Conservation (phyloP, 208 protist species). For the Naegleria gruberi region DNA sequence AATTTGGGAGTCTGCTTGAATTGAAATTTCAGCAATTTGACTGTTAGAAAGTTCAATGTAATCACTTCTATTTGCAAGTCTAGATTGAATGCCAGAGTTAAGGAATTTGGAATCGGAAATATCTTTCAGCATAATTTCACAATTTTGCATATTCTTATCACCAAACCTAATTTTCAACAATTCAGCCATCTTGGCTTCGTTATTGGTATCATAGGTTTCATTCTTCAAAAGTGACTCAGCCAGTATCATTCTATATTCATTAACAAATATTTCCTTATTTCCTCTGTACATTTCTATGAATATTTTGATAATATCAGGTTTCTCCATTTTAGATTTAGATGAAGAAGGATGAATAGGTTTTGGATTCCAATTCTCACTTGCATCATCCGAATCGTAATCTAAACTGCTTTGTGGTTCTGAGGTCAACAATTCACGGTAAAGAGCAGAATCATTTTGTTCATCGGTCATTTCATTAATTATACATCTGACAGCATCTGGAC, state of each 20-base stretch:
- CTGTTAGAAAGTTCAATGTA: not conserved
- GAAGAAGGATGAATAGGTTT: not conserved
- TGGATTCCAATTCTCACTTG: slow-evolving; percentile 4
- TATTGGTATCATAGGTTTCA: slow-evolving; percentile 27
- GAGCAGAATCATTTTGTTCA: not conserved
- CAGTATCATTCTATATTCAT: slow-evolving; percentile 38
- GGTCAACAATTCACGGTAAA: not conserved
- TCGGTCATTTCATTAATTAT: not conserved
- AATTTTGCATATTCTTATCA: slow-evolving; percentile 40
- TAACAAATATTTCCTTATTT: slow-evolving; percentile 35
- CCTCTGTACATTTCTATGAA: slow-evolving; percentile 39
- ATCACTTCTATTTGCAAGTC: not conserved
- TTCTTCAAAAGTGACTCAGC: slow-evolving; percentile 31
- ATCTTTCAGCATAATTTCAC: slow-evolving; percentile 56
- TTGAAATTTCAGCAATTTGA: not conserved
- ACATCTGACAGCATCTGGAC: not conserved
- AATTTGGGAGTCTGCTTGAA: not conserved
- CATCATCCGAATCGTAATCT: not conserved
- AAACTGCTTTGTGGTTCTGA: not conserved
- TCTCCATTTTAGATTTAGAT: slow-evolving; percentile 1
- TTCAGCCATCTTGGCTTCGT: slow-evolving; percentile 43
- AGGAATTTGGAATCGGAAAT: slow-evolving; percentile 50
- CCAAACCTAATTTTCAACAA: slow-evolving; percentile 52
- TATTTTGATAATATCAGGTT: slow-evolving; percentile 35
- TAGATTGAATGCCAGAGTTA: slow-evolving; percentile 30